Evolutionary conservation across 129 eudicot species (phyloP).

Genomic region (Heracleum sosnowskyi): DNA sequence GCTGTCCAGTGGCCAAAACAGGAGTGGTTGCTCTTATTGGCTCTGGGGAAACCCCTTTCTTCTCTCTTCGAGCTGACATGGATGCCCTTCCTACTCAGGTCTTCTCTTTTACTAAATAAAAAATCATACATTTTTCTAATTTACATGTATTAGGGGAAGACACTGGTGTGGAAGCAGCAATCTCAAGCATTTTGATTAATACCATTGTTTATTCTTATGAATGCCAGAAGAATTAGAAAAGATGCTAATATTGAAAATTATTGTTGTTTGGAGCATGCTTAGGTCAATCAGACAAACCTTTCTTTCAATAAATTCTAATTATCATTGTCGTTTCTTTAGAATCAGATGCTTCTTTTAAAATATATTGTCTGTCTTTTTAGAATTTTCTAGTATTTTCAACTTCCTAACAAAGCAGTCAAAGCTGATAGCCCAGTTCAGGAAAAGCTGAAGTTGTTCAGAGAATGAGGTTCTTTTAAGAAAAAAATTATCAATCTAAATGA

Average conservation of each 20-base stretch:
- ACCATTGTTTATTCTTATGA: not conserved
- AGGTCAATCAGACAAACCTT: not conserved
- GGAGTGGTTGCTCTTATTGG: constrained; percentile 53
- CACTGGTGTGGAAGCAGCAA: not conserved
- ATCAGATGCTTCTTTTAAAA: too few relatives aligned
- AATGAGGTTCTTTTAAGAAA: too few relatives aligned
- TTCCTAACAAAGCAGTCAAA: too few relatives aligned
- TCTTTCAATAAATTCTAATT: too few relatives aligned
- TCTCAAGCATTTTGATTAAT: not conserved
- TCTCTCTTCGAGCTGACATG: constrained; percentile 61
- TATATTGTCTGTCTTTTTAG: too few relatives aligned
- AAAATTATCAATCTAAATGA: too few relatives aligned
- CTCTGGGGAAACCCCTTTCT: constrained; percentile 46
- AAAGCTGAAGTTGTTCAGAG: too few relatives aligned
- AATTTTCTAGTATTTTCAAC: too few relatives aligned
- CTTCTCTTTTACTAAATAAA: not conserved
- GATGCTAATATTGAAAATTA: not conserved
- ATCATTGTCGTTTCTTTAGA: not conserved
- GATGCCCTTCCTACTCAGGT: constrained; percentile 70
- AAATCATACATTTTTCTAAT: not conserved
- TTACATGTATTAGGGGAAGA: not conserved
- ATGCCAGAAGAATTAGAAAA: not conserved
- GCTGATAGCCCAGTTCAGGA: too few relatives aligned
- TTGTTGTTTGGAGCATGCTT: not conserved
- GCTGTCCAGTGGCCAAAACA: constrained; percentile 46